These are phyloP conservation scores for Leccinum broughii DNA, from an alignment of 768 basidiomycete species.

Conservation along the genomic window DNA sequence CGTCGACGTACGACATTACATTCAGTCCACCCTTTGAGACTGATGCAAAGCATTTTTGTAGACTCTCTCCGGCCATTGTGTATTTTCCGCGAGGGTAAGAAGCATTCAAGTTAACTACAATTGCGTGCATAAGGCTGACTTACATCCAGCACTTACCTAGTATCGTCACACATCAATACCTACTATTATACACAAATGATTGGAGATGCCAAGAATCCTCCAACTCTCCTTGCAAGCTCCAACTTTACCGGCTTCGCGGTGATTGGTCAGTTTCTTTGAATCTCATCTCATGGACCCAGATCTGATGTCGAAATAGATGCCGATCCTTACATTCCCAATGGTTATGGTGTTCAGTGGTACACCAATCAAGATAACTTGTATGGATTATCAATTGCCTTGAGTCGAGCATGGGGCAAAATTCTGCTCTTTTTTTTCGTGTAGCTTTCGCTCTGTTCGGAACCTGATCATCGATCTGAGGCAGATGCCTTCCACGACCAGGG, in stretches of 20 bases:
- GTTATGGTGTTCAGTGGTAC: slow-evolving; percentile 30
- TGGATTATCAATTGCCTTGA: background rate
- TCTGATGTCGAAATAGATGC: too few species aligned
- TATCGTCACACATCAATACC: slow-evolving; percentile 63
- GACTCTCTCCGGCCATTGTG: too few species aligned
- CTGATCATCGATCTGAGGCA: slow-evolving; percentile 67
- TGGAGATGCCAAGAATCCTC: slow-evolving; percentile 68
- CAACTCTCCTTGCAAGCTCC: slow-evolving; percentile 61
- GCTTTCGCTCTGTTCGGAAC: slow-evolving; percentile 73
- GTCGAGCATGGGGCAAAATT: slow-evolving; percentile 6
- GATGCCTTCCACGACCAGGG: slow-evolving; percentile 51
- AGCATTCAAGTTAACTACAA: background rate
- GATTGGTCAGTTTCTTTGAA: slow-evolving; percentile 50
- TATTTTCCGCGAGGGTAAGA: slow-evolving; percentile 39
- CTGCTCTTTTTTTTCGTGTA: slow-evolving; percentile 19
- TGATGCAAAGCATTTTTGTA: too few species aligned
- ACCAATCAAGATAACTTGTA: slow-evolving; percentile 27
- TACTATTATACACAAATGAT: slow-evolving; percentile 79
- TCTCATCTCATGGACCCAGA: slow-evolving; percentile 9
- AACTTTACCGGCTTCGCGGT: slow-evolving; percentile 69
- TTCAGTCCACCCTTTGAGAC: too few species aligned
- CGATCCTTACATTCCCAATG: too few species aligned
- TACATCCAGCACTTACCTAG: slow-evolving; percentile 56
- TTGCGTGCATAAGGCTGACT: background rate
- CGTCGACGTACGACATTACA: slow-evolving; percentile 46